Base-by-base conservation (phyloP, 257 asterid genomes). In the Nicotiana benthamiana region DNA sequence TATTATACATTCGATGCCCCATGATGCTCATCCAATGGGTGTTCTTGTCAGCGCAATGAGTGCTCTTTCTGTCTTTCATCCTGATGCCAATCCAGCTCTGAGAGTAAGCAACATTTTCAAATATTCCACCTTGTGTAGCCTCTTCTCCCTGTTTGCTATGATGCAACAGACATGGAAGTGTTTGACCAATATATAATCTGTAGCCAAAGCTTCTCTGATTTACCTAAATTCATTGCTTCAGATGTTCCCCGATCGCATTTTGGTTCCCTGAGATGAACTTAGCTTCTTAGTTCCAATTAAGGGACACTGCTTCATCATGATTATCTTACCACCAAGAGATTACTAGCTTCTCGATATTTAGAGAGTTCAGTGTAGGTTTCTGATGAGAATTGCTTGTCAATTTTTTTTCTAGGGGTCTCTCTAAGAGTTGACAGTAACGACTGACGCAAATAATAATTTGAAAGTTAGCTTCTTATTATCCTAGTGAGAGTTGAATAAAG, bases 11-110 rank as follows among this genome's bases (percentile, higher is more conserved):
- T 89, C 99, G 70, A 95, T 95, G 98, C 99, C 99, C 63, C 99
- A 95, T 85, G 97, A 95, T 88, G 99, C 99, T 82, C 99, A 95
- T 87, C 99, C 99, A 17, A 95, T 95, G 99, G 99, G 99, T 84
- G 99, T 93, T 84, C 98, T 95, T 82, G 98, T 95, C 84, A 93
- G 98, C 78, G 93, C 98, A 75, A 89, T 95, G 97, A 91, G 99
- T 86, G 92, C 97, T 74, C 98, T 95, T 75, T 95, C 99, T 18
- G 89, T 95, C 77, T 95, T 93, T 77, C 99, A 95, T 85, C 99
- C 98, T n/a, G 97, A 95, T 92, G 99, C 99, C n/a, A 95, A 95
- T 88, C 99, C 99, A 64, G 99, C 98, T 81, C 90, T 95, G 80
- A 90, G 96, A 83, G 99, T 95, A 87, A 87, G 97, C 70, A 62